These are phyloP conservation scores for Tanacetum coccineum DNA, from an alignment of 129 eudicot genomes.

Conservation along the genomic window DNA sequence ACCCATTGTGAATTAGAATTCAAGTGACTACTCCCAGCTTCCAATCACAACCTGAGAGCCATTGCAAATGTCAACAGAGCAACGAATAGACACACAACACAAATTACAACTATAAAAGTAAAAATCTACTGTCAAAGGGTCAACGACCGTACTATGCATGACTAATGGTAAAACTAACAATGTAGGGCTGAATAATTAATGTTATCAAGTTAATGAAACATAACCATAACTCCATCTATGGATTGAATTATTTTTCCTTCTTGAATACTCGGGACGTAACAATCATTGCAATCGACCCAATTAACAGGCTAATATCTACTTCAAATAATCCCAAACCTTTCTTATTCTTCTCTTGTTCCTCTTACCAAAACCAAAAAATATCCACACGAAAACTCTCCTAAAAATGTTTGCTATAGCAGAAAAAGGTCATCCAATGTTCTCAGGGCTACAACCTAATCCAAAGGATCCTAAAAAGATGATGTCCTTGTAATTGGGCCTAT, in stretches of 20 bases:
- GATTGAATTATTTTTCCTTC: background rate
- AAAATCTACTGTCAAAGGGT: constrained; percentile 10
- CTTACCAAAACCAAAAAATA: background rate
- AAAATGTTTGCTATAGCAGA: no score
- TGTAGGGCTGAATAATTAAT: background rate
- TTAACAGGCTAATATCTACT: background rate
- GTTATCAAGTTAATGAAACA: background rate
- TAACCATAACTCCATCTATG: background rate
- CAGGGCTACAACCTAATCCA: no score
- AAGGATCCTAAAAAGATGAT: no score
- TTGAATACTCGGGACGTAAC: background rate
- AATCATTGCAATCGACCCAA: background rate
- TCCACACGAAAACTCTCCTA: background rate
- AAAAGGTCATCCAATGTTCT: no score
- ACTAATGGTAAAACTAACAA: constrained; percentile 5
- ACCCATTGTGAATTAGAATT: constrained; percentile 37
- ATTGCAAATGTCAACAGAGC: constrained; percentile 7
- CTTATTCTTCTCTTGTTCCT: background rate
- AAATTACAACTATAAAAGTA: constrained; percentile 17
- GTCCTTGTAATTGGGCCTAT: no score
- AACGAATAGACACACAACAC: constrained; percentile 2
- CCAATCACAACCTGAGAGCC: constrained; percentile 33
- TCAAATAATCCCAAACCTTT: background rate
- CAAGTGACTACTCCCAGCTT: constrained; percentile 25
- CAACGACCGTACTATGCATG: constrained; percentile 12